Evolutionary conservation across 2,329 filamentous ascomycete genomes (phyloP).

Genomic region (Bertia moriformis): DNA sequence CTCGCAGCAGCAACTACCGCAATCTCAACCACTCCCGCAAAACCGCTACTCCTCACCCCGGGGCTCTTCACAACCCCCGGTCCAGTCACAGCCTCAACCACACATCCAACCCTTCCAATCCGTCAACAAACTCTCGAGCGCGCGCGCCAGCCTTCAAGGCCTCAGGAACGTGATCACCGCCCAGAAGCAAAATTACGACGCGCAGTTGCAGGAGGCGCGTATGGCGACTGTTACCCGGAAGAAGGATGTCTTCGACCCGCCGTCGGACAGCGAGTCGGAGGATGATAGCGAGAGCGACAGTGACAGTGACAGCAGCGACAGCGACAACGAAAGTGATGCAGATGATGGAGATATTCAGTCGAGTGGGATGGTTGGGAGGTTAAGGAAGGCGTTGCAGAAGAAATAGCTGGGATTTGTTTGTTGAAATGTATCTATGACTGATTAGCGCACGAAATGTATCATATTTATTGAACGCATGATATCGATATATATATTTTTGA

Average conservation of each 20-base stretch:
- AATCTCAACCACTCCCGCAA: too few species aligned
- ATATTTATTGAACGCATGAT: too few species aligned
- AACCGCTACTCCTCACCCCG: too few species aligned
- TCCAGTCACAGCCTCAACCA: too few species aligned
- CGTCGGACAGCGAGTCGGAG: neutral
- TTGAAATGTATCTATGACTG: too few species aligned
- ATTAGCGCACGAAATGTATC: too few species aligned
- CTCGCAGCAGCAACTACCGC: slow-evolving; percentile 3
- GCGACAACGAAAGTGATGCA: slow-evolving; percentile 4
- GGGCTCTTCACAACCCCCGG: too few species aligned
- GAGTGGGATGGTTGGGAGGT: slow-evolving; percentile 7
- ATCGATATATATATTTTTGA: too few species aligned
- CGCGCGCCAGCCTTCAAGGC: neutral
- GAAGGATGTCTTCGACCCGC: neutral
- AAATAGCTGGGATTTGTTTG: slow-evolving; percentile 2
- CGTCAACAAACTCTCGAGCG: neutral
- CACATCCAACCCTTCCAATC: too few species aligned
- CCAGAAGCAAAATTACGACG: neutral
- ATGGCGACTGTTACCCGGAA: neutral
- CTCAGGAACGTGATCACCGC: neutral
- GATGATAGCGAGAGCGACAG: slow-evolving; percentile 4
- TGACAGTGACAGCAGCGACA: slow-evolving; percentile 4
- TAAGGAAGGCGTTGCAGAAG: slow-evolving; percentile 4
- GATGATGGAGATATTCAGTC: slow-evolving; percentile 10
- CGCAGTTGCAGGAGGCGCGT: neutral